Evolutionary conservation across 108 stramenopile species (phyloP).

Genomic region (Skeletonema costatum): DNA sequence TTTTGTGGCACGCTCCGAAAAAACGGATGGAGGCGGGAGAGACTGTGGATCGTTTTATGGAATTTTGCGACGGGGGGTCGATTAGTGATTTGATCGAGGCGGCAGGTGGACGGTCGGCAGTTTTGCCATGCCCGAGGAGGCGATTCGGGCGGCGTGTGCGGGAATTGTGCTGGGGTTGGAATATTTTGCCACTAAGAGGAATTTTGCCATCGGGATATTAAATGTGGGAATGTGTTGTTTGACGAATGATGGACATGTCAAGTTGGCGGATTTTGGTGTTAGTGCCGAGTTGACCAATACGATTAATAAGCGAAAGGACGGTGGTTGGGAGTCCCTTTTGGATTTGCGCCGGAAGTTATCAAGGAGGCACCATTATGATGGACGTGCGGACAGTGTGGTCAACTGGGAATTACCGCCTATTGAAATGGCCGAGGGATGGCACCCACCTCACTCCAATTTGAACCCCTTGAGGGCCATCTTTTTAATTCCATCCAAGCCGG

Average conservation of each 20-base stretch:
- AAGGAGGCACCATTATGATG: constrained; percentile 95
- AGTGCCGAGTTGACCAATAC: constrained; percentile 93
- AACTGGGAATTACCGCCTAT: constrained; percentile 97
- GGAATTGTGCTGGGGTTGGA: constrained; percentile 88
- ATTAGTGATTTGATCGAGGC: constrained; percentile 87
- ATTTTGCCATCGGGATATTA: constrained; percentile 95
- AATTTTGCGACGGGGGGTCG: constrained; percentile 90
- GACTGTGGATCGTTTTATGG: constrained; percentile 97
- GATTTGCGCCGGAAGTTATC: constrained; percentile 99
- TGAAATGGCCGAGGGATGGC: constrained; percentile 98
- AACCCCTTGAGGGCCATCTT: constrained; percentile 91
- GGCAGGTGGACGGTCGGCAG: constrained; percentile 51
- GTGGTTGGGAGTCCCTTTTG: constrained; percentile 98
- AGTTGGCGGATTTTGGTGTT: constrained; percentile 94
- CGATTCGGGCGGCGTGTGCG: constrained; percentile 85
- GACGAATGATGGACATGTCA: constrained; percentile 86
- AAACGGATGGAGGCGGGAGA: constrained; percentile 46
- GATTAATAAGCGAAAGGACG: constrained; percentile 93
- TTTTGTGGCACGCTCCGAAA: constrained; percentile 59
- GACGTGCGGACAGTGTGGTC: constrained; percentile 98
- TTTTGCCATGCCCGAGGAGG: constrained; percentile 71
- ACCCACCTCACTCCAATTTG: constrained; percentile 96
- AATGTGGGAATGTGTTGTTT: constrained; percentile 94
- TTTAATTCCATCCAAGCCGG: constrained; percentile 87
- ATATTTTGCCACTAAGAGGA: constrained; percentile 90